phyloP scores from a whole-genome alignment of 1,284 basidiomycete genomes.

The Naganishia sp. region DNA sequence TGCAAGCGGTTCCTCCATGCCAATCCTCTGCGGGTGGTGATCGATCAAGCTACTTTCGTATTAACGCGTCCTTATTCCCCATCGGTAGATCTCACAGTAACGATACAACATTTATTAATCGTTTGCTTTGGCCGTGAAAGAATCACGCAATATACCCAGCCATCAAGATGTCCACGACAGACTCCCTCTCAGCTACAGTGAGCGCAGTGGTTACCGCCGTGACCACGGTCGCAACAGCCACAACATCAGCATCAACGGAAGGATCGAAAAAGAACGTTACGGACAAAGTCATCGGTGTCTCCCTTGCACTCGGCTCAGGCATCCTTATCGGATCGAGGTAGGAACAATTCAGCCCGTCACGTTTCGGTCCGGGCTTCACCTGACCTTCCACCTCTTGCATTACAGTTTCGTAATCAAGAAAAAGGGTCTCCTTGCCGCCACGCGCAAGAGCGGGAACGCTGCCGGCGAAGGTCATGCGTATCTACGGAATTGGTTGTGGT shows the following conservation, averaged over 20 bases:
- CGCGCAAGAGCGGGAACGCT: conserved; percentile 60
- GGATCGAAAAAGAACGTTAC: conserved; percentile 22
- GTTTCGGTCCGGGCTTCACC: background rate
- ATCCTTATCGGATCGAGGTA: conserved; percentile 89
- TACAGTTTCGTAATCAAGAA: conserved; percentile 74
- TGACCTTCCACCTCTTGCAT: background rate
- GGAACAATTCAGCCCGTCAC: conserved; percentile 38
- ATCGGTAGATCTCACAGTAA: too few species aligned
- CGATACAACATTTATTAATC: too few species aligned
- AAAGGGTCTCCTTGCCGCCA: conserved; percentile 66
- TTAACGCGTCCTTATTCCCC: too few species aligned
- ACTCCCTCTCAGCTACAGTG: background rate
- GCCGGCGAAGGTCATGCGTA: conserved; percentile 94
- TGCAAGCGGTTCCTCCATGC: too few species aligned
- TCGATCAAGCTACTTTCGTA: too few species aligned
- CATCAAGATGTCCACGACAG: conserved; percentile 14
- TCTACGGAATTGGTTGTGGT: conserved; percentile 80
- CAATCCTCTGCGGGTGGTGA: too few species aligned
- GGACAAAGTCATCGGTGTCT: conserved; percentile 61
- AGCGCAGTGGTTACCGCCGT: conserved; percentile 14
- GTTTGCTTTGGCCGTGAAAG: too few species aligned
- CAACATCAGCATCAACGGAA: conserved; percentile 1
- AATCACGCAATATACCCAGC: too few species aligned
- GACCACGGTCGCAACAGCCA: conserved; percentile 1
- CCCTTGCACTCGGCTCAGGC: conserved; percentile 80